Percentiles rank a stretch among this genome's conserved stretches.
Evolutionary conservation across 2,329 filamentous ascomycete genomes (phyloP).

Genomic region (Elsinoe fawcettii): DNA sequence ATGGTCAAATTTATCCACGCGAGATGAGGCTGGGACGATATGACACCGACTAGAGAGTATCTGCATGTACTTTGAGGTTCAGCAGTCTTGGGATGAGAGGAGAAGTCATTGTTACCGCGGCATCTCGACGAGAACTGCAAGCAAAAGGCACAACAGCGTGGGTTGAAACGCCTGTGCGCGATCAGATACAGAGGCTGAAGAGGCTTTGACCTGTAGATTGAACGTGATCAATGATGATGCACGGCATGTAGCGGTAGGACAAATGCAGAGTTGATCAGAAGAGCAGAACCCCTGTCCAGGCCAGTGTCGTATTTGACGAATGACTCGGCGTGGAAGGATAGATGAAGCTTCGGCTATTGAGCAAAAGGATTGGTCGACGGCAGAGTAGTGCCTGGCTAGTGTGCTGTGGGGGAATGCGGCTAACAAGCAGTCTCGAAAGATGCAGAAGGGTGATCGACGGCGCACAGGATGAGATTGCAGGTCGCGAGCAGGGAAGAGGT

Average conservation of each 20-base stretch:
- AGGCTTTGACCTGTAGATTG: not conserved
- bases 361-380: conserved; percentile 4
- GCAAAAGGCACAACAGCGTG: not conserved
- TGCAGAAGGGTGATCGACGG: not conserved
- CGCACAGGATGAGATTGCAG: not conserved
- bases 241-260: not conserved
- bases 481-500: not conserved
- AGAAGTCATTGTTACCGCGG: not conserved
- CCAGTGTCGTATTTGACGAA: not conserved
- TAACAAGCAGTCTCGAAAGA: not conserved
- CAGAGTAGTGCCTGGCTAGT: conserved; percentile 9
- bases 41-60: not conserved
- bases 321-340: conserved; percentile 10
- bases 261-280: not conserved
- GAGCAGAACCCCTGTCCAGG: not conserved
- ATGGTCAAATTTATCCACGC: not conserved
- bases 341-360: conserved; percentile 11
- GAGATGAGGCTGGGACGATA: not conserved
- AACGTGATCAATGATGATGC: conserved; percentile 1
- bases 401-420: conserved; percentile 5
- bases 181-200: not conserved
- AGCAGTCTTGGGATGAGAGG: not conserved
- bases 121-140: not conserved
- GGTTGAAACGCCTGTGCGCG: not conserved
- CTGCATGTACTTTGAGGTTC: not conserved